A percentile compares a stretch with the other conserved stretches of the same genome.
Evolutionary conservation across 176 grass and related monocot species (phyloP).

Genomic region (Neostapfia colusana): DNA sequence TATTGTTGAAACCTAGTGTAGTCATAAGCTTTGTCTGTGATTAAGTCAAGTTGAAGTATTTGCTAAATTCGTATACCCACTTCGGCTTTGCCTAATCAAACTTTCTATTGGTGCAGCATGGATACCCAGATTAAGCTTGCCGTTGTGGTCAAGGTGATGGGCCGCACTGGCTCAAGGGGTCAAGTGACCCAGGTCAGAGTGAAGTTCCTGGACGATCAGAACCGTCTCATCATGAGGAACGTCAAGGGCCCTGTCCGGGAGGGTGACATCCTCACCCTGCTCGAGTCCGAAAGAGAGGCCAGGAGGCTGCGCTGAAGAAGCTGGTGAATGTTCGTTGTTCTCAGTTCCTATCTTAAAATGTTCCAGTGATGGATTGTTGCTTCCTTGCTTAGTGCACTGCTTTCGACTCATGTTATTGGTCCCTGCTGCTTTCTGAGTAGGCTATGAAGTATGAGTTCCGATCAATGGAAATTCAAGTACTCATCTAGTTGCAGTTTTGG

Average conservation of each 20-base stretch:
- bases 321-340: background rate
- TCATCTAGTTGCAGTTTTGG: conserved; percentile 32
- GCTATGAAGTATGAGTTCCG: background rate
- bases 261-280: conserved; percentile 77
- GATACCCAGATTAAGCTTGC: conserved; percentile 76
- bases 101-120: conserved; percentile 37
- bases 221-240: conserved; percentile 82
- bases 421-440: conserved; percentile 13
- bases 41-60: background rate
- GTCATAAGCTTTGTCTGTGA: background rate
- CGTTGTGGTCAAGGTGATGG: conserved; percentile 73
- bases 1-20: too few relatives aligned
- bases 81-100: background rate
- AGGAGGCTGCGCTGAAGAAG: conserved; percentile 62
- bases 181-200: conserved; percentile 80
- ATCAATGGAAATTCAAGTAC: conserved; percentile 13
- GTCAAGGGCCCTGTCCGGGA: conserved; percentile 69
- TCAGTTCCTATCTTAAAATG: background rate
- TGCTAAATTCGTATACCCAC: background rate
- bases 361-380: conserved; percentile 3
- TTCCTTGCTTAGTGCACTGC: conserved; percentile 32
- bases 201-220: conserved; percentile 78
- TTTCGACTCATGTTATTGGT: conserved; percentile 29
- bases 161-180: conserved; percentile 67
- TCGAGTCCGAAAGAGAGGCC: conserved; percentile 73